Base-by-base conservation (phyloP, 140 eudicot genomes). In the Cichorium intybus region DNA sequence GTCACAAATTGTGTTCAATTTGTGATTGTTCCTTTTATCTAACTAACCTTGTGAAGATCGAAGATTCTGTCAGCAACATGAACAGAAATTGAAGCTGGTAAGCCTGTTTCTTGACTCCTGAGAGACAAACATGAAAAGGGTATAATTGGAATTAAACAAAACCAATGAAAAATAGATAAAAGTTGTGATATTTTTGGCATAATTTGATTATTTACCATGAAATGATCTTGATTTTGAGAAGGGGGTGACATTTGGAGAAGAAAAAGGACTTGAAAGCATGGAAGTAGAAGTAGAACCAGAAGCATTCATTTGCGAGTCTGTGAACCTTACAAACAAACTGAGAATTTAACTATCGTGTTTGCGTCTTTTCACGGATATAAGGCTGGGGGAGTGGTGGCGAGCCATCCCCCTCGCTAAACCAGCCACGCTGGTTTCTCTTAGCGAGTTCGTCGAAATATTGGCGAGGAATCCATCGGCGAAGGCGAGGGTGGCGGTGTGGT, bases 71-170 rank as follows among this genome's bases (percentile, higher is more conserved):
- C 70, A 39, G 79, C 92, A 64, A 92, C 75, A 8, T 79, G 87
- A 48, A 92, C 95, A 7, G 84, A 81, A 52, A 88, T 73, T 37
- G 95, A 78, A 43, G 80, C 88, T 4, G 95, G 98, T 69, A 88
- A 81, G 34, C 98, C 96, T 29, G 95, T 92, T 76, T 92, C 98
- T 63, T 92, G 96, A 76, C 89, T 92, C 98, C 97, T 91, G 70
- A 77, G 46, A 26, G 52, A 35, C 1, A 56, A 55, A 39, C 31
- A 45, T 45, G 20, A 77, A 78, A 37, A 54, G 62, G 56, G 56
- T 64, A 54, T 68, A 48, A 27, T 41, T 53, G 66, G 43, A 68
- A 28, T 68, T 24, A 35, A 64, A 26, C 18, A 52, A 52, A 69
- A 7, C 4, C 11, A 49, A 64, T 29, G 28, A 31, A 60, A n/a